Base-by-base conservation (phyloP, 164 flowering plant genomes). In the Chimonanthus praecox region DNA sequence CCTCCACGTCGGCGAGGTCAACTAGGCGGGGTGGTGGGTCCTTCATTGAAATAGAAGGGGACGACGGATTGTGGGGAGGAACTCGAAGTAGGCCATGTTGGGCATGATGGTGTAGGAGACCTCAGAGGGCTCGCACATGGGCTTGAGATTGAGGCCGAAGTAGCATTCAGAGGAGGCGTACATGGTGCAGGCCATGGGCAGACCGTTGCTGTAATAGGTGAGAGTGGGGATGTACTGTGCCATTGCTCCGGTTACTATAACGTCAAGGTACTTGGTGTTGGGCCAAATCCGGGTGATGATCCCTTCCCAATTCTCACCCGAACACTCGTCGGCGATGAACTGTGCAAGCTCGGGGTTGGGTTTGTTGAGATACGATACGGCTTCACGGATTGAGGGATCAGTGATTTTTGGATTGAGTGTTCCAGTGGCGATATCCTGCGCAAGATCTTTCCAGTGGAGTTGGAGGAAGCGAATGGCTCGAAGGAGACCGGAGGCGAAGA, bases 81-180 rank as follows among this genome's bases (percentile, higher is more conserved):
- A 91, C 81, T 91, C 97, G 74, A 88, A 91, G 79, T 88, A 91
- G 21, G 65, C 92, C 94, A 91, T 88, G 81, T 82, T 89, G 5
- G 97, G 97, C 92, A 91, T 87, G 78, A 89, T 87, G 58, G 94
- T 88, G 80, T 91, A 91, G 5, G 90, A 78, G 4, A 88, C 92
- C 49, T 91, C 89, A 0, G 88, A 83, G 1, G 97, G 97, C 50
- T 83, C 73, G 63, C 73, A 76, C 87, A 89, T 82, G 8, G 96
- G 96, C 7, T 76, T 84, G 4, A 91, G 84, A 72, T 91, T 91
- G 4, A 89, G 84, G 4, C 92, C 94, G 49, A 89, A 87, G 74
- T 86, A 91, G 69, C 97, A 88, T 80, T 91, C 97, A 0, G 94
- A 91, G 0, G 97, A 91, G 0, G 94, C 97, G 49, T 91, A 91